A percentile compares a stretch with the other conserved stretches of the same genome.
Evolutionary conservation across 1,284 basidiomycete species (phyloP).

Genomic region (Cryptococcus maquisensis): DNA sequence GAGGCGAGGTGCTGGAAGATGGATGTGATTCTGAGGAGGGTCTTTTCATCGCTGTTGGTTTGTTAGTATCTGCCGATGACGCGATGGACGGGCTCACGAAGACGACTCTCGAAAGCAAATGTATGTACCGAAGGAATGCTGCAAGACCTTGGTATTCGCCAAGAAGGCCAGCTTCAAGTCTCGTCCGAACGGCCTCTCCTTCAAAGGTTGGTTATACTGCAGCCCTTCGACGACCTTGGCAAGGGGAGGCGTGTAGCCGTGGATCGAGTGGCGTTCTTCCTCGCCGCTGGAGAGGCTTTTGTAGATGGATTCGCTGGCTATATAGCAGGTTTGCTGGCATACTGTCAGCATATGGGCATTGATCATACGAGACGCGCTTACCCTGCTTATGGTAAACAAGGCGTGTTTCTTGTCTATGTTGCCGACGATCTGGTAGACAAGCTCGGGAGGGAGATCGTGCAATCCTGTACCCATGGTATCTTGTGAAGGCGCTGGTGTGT

Average conservation of each 20-base stretch:
- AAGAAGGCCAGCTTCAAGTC: neutral
- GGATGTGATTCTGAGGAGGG: conserved; percentile 1
- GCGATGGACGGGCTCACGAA: neutral
- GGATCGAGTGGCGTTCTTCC: neutral
- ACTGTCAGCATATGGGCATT: neutral
- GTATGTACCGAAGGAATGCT: neutral
- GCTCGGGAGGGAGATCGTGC: conserved; percentile 1
- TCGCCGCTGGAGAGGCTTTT: neutral
- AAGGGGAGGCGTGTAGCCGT: neutral
- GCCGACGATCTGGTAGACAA: neutral
- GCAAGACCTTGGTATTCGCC: neutral
- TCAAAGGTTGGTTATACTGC: neutral
- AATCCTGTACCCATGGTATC: neutral
- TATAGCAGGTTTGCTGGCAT: neutral
- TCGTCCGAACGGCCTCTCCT: neutral
- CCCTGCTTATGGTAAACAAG: neutral
- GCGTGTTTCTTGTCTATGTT: neutral
- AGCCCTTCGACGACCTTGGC: neutral
- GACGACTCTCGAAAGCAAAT: neutral
- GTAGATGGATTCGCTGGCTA: neutral
- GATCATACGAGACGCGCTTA: neutral
- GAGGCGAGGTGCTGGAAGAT: neutral
- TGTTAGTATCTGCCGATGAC: neutral
- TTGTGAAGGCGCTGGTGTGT: neutral
- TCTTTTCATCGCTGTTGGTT: conserved; percentile 4